Base-by-base conservation (phyloP, 2,329 filamentous ascomycete genomes). In the Cladosporium velox region DNA sequence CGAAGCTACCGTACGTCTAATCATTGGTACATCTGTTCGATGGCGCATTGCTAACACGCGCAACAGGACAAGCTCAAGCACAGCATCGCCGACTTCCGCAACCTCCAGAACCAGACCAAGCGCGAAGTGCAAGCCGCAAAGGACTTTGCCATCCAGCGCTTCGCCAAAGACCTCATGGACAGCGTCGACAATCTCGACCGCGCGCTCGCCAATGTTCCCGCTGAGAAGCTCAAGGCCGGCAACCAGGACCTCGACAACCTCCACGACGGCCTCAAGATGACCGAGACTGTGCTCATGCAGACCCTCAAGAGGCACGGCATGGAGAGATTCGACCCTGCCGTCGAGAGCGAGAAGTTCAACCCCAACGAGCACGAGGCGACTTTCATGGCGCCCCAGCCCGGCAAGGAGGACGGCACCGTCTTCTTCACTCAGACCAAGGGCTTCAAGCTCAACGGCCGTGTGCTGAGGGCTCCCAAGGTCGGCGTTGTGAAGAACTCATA, bases 171-270 rank as follows among this genome's bases (percentile, higher is more conserved):
- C 81, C 89, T 99, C 55, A 88, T 98, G 72, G 95, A 99, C 79
- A 92, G 88, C 76, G 89, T 99, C 75, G 95, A 99, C 82, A 99
- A 98, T 85, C 89, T 99, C 70, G 95, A 99, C 81, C 93, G 93
- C 71, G 95, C 95, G 52, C 87, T 99, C 52, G 80, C 83, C 69
- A 92, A 89, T 75, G 93, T 97, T 14, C 88, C 92, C 24, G 77
- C 86, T 67, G 89, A 92, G 49, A 92, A 91, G 81, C 85, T 96
- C 69, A 83, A 83, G 26, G 78, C 82, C 24, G 73, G 86, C 62
- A 87, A 87, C 77, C 85, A 91, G 77, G 93, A 97, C 71, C 85
- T 98, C 41, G 81, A 86, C 67, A 91, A 89, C 74, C 86, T 99
- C 69, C 89, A 96, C 79, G 90, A 93, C 69, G 95, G 95, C 65